phyloP scores from a whole-genome alignment of 768 basidiomycete genomes.

The Boletus insuetus region DNA sequence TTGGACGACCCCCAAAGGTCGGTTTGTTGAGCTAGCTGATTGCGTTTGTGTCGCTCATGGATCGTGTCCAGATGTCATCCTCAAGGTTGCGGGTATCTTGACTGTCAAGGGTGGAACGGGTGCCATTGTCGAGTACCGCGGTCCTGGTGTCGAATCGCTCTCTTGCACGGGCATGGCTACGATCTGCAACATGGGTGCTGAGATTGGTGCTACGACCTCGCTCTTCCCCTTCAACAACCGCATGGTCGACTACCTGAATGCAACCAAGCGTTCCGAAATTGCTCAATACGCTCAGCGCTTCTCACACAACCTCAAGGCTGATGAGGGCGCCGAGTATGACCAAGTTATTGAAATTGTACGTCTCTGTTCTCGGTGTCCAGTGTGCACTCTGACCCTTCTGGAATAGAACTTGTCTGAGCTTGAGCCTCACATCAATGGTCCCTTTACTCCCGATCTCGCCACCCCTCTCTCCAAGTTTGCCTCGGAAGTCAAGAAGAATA shows the following conservation, averaged over 20 bases:
- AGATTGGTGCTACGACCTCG: constrained; percentile 98
- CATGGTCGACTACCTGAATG: constrained; percentile 90
- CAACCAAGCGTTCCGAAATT: constrained; percentile 89
- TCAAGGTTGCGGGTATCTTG: constrained; percentile 98
- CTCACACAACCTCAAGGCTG: constrained; percentile 86
- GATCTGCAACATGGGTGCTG: constrained; percentile 99
- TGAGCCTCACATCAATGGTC: constrained; percentile 99
- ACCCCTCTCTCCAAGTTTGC: constrained; percentile 98
- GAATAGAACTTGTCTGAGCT: constrained; percentile 88
- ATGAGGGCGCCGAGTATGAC: constrained; percentile 90
- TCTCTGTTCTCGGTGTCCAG: constrained; percentile 5
- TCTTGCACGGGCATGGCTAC: constrained; percentile 99
- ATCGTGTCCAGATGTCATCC: constrained; percentile 75
- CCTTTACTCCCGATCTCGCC: constrained; percentile 99
- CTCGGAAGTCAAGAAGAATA: constrained; percentile 86
- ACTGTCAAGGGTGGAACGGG: constrained; percentile 99
- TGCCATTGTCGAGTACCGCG: constrained; percentile 96
- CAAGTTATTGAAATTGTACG: constrained; percentile 87
- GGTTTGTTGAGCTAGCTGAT: constrained; percentile 9
- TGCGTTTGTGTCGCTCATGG: constrained; percentile 7
- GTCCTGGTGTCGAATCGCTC: constrained; percentile 91
- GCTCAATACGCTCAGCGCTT: constrained; percentile 88
- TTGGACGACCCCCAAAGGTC: constrained; percentile 98
- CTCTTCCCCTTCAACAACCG: constrained; percentile 98
- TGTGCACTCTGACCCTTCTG: neutral